Percentiles rank a stretch among this genome's conserved stretches.
These are phyloP conservation scores for Apiotrichum veenhuisii DNA, from an alignment of 1,284 basidiomycete genomes.

Conservation along the genomic window DNA sequence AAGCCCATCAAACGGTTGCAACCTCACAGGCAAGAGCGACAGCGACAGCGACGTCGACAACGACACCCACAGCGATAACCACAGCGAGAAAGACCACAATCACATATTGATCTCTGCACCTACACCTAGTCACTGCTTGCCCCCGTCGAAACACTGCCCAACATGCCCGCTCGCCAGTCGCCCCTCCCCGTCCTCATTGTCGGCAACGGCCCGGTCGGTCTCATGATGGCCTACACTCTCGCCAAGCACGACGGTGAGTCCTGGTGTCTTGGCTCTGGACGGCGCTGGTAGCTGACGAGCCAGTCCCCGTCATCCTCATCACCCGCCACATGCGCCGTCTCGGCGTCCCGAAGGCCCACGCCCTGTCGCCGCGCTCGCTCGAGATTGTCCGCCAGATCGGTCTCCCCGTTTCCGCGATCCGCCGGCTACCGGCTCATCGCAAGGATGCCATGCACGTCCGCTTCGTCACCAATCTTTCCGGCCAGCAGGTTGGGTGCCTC, in stretches of 20 bases:
- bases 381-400: constrained; percentile 27
- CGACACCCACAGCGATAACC: background rate
- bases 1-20: no score
- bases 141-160: background rate
- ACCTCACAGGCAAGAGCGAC: no score
- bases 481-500: constrained; percentile 21
- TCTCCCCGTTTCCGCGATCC: constrained; percentile 17
- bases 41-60: background rate
- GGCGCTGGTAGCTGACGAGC: background rate
- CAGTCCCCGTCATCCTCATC: constrained; percentile 27
- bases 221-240: constrained; percentile 20
- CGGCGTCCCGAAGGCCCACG: constrained; percentile 28
- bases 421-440: constrained; percentile 20
- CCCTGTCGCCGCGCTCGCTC: constrained; percentile 23
- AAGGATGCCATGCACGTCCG: constrained; percentile 23
- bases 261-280: no score
- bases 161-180: constrained; percentile 4
- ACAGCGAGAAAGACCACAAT: background rate
- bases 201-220: constrained; percentile 25
- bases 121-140: background rate
- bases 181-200: constrained; percentile 23
- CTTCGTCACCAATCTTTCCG: constrained; percentile 24
- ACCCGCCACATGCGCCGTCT: constrained; percentile 24
- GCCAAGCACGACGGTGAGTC: constrained; percentile 21
- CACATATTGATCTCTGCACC: background rate